Conservation (phyloP, 2,329 filamentous ascomycete species). For the Talaromyces pinophilus region DNA sequence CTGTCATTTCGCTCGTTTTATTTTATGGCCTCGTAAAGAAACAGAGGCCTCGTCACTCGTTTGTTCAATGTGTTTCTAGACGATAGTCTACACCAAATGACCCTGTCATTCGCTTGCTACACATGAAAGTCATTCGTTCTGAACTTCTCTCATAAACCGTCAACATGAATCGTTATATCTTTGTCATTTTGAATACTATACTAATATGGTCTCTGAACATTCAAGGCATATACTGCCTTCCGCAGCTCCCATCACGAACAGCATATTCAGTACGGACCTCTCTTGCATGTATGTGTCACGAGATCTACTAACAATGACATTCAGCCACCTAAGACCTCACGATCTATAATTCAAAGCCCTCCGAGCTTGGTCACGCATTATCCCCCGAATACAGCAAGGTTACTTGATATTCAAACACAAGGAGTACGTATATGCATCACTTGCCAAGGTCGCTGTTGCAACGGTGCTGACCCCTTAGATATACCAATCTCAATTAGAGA, state of each 20-base stretch:
- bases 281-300: not conserved
- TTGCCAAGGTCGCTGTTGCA: not conserved
- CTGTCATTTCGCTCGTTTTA: not conserved
- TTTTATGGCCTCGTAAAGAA: not conserved
- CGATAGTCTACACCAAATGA: not conserved
- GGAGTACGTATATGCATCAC: constrained; percentile 33
- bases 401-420: constrained; percentile 31
- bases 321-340: not conserved
- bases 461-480: constrained; percentile 27
- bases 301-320: not conserved
- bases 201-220: constrained; percentile 40
- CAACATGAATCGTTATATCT: constrained; percentile 28
- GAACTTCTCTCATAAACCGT: no score
- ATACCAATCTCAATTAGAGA: constrained; percentile 36
- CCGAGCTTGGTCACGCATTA: constrained; percentile 38
- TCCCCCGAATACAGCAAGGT: constrained; percentile 35
- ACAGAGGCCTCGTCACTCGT: not conserved
- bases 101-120: constrained; percentile 2
- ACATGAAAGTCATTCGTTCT: constrained; percentile 5
- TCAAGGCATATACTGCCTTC: constrained; percentile 33
- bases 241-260: constrained; percentile 22
- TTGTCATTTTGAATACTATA: constrained; percentile 33
- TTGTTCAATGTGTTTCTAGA: constrained; percentile 12
- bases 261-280: constrained; percentile 3
- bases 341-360: constrained; percentile 13